Evolutionary conservation across 2,329 filamentous ascomycete genomes (phyloP), one percentile per base, ranked within the genome.

Genomic region (Alternaria incomplexa): DNA sequence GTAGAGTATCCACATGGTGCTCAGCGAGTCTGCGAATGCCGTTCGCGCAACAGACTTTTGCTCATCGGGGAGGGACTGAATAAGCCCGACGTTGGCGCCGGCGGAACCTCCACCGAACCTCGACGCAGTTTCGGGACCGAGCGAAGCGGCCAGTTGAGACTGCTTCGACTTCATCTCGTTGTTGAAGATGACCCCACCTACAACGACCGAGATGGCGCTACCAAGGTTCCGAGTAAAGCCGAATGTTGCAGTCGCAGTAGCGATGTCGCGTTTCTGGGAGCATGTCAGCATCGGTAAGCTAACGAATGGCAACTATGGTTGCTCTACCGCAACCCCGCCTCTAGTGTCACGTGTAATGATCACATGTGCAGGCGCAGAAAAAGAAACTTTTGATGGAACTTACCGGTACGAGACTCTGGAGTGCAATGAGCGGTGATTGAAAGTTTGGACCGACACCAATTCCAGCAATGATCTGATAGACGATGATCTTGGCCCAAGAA

Each of bases 141-240:
- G 83, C 5, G 85, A 78, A 28, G 79, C 70, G 22, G 80, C 77
- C 28, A 91, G 83, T 9, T 74, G 72, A 5, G 80, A 72, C 26
- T 84, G 82, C 68, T 88, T 86, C 50, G 82, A 83, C 66, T 87
- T 80, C 88, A 93, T 92, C 62, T 86, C 82, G 75, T 94, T 93
- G 79, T 93, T 89, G 81, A 94, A 93, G 40, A 94, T 86, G 48
- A 93, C 90, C n/a, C 90, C 89, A 23, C 92, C 92, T 43, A 93
- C 83, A 2, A 93, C 90, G 56, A 93, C 86, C 0, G 88, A 89
- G 20, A 90, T 86, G 3, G 89, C 86, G 0, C 89, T 91, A 10
- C 88, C 89, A 4, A 93, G 81, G 68, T 91, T 90, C 20, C 91
- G 87, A 8, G 89, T 83, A 74, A 92, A 91, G 9, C 86, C 84